phyloP scores from a whole-genome alignment of 805 yeast species.

The Pichia scutulata region DNA sequence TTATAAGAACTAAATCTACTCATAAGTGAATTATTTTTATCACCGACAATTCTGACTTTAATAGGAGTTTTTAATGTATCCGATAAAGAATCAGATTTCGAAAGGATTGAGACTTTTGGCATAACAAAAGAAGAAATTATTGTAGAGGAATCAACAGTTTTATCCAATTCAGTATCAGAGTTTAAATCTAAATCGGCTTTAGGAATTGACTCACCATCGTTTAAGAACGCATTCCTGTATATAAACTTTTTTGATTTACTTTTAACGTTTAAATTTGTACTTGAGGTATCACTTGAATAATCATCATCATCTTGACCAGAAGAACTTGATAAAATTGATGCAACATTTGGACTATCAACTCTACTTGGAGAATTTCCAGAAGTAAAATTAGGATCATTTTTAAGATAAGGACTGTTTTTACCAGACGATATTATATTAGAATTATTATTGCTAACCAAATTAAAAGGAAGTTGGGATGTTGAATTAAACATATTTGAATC shows the following conservation, averaged over 20 bases:
- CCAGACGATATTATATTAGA: conserved; percentile 6
- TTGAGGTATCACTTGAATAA: not conserved
- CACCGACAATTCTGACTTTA: conserved; percentile 25
- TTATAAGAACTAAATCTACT: conserved; percentile 21
- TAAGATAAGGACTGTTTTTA: conserved; percentile 1
- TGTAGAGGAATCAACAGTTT: conserved; percentile 22
- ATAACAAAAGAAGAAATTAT: conserved; percentile 30
- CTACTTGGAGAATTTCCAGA: not conserved
- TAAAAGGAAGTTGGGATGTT: not conserved
- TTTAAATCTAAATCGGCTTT: conserved; percentile 15
- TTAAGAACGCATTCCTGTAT: no score
- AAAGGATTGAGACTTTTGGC: conserved; percentile 29
- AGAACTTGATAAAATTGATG: conserved; percentile 28
- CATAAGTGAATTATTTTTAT: conserved; percentile 14
- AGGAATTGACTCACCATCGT: not conserved
- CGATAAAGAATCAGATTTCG: not conserved
- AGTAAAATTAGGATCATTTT: not conserved
- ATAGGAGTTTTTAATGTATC: conserved; percentile 1
- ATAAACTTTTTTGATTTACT: not conserved
- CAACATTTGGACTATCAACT: conserved; percentile 18
- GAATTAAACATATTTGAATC: not conserved
- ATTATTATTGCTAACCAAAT: not conserved
- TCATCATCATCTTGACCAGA: conserved; percentile 20
- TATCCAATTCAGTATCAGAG: conserved; percentile 15
- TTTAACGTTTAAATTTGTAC: not conserved